Percentiles rank a stretch among this genome's conserved stretches.
Conservation (phyloP, 2,329 filamentous ascomycete genomes). For the Pseudovirgaria hyperparasitica region DNA sequence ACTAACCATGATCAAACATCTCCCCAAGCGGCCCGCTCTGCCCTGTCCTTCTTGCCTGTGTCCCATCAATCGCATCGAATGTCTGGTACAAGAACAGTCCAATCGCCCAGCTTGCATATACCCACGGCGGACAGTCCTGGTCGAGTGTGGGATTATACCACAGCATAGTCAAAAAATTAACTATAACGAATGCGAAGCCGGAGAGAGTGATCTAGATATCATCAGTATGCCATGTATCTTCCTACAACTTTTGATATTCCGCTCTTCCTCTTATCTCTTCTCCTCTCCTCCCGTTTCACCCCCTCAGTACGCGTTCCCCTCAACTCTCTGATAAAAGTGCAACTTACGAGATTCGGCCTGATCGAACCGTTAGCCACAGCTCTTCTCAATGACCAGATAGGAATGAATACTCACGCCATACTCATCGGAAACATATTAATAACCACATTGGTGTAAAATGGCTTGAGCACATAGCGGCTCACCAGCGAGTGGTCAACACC, state of each 20-base stretch:
- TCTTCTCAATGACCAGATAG: neutral
- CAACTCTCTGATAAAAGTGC: too few species aligned
- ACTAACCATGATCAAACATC: constrained; percentile 79
- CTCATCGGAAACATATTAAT: constrained; percentile 90
- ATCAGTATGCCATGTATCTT: constrained; percentile 2
- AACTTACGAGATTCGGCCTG: constrained; percentile 26
- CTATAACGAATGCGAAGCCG: constrained; percentile 78
- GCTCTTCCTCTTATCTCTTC: neutral
- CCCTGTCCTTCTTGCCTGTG: constrained; percentile 78
- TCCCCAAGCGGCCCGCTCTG: constrained; percentile 92
- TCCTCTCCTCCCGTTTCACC: too few species aligned
- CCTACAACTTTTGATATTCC: neutral
- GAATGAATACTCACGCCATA: constrained; percentile 60
- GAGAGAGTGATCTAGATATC: constrained; percentile 62
- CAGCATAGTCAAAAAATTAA: constrained; percentile 80
- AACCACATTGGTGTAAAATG: constrained; percentile 90
- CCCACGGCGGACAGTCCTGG: constrained; percentile 86
- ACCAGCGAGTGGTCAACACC: constrained; percentile 80
- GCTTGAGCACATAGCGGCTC: constrained; percentile 90
- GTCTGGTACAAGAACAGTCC: constrained; percentile 96
- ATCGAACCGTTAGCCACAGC: constrained; percentile 11
- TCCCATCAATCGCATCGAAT: constrained; percentile 92
- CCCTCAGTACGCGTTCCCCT: too few species aligned
- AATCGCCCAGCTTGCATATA: constrained; percentile 82
- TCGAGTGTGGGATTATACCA: constrained; percentile 95